These are phyloP conservation scores for Carpinus fangiana DNA, from an alignment of 306 rosid species.

Conservation along the genomic window DNA sequence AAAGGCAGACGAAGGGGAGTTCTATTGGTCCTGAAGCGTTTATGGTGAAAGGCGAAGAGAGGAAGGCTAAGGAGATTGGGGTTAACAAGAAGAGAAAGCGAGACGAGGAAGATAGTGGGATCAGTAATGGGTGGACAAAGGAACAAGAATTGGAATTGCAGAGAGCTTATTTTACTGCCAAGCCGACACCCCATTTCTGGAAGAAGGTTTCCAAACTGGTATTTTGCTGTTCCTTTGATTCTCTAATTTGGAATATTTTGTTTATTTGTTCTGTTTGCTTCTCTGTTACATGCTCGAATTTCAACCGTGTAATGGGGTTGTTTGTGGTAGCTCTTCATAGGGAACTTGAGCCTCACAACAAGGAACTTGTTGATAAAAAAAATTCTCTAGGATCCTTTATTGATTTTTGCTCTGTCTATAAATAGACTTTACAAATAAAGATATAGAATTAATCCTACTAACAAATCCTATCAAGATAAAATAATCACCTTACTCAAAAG, in stretches of 20 bases:
- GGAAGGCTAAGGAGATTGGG: slow-evolving; percentile 16
- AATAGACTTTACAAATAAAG: too few species aligned
- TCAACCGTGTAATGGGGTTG: too few species aligned
- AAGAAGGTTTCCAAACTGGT: slow-evolving; percentile 84
- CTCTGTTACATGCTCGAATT: not conserved
- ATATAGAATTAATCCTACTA: too few species aligned
- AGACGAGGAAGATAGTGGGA: slow-evolving; percentile 25
- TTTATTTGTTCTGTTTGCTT: slow-evolving; percentile 3
- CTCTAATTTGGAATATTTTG: not conserved
- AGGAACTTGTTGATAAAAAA: too few species aligned
- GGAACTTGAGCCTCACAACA: too few species aligned
- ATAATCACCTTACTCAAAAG: too few species aligned
- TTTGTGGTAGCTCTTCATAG: too few species aligned
- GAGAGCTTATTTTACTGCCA: slow-evolving; percentile 61
- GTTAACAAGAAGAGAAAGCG: slow-evolving; percentile 52
- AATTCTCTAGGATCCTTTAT: too few species aligned
- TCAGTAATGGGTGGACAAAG: slow-evolving; percentile 61
- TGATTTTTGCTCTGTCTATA: too few species aligned
- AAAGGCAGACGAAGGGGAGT: slow-evolving; percentile 6
- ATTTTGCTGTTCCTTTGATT: slow-evolving; percentile 20
- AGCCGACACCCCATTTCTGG: slow-evolving; percentile 90
- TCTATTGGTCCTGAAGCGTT: slow-evolving; percentile 7
- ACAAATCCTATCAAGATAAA: too few species aligned
- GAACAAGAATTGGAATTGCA: slow-evolving; percentile 72
- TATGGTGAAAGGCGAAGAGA: slow-evolving; percentile 17